Percentiles rank a stretch among this genome's conserved stretches.
Evolutionary conservation across 169 alveolate species (phyloP).

Genomic region (Perkinsus chesapeaki): DNA sequence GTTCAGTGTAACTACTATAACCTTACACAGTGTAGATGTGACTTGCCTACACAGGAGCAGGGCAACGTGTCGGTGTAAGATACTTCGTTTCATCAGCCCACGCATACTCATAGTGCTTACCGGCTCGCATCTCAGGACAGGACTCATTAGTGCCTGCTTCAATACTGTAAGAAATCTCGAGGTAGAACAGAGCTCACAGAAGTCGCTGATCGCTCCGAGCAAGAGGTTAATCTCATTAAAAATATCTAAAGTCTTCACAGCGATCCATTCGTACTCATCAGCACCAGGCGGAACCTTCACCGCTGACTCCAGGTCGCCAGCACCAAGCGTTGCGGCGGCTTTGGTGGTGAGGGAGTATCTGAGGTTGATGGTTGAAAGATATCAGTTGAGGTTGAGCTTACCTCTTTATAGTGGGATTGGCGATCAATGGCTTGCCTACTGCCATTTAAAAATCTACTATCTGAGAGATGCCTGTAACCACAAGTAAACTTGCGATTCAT

Average conservation of each 20-base stretch:
- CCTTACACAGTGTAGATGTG: no score
- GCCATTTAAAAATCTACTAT: no score
- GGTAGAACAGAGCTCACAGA: conserved; percentile 30
- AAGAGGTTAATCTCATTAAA: conserved; percentile 72
- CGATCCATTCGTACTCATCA: conserved; percentile 78
- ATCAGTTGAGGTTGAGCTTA: background rate
- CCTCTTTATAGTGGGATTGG: background rate
- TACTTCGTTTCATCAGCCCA: conserved; percentile 74
- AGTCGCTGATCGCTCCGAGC: conserved; percentile 68
- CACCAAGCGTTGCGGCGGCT: conserved; percentile 52
- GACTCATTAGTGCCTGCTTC: conserved; percentile 47
- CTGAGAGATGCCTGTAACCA: no score
- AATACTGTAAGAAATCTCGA: background rate
- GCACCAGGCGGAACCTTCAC: conserved; percentile 77
- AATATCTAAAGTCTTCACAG: conserved; percentile 76
- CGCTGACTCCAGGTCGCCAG: conserved; percentile 71
- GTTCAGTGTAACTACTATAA: conserved; percentile 64
- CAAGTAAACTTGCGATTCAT: no score
- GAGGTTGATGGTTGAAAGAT: background rate
- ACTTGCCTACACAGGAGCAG: conserved; percentile 46
- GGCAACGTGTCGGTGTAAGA: background rate
- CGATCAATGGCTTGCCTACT: background rate
- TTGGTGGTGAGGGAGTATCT: background rate
- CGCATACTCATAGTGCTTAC: conserved; percentile 74
- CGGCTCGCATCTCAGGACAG: conserved; percentile 77